Base-by-base conservation (phyloP, 371 early-diverging fungal species). In the Cokeromyces recurvatus region DNA sequence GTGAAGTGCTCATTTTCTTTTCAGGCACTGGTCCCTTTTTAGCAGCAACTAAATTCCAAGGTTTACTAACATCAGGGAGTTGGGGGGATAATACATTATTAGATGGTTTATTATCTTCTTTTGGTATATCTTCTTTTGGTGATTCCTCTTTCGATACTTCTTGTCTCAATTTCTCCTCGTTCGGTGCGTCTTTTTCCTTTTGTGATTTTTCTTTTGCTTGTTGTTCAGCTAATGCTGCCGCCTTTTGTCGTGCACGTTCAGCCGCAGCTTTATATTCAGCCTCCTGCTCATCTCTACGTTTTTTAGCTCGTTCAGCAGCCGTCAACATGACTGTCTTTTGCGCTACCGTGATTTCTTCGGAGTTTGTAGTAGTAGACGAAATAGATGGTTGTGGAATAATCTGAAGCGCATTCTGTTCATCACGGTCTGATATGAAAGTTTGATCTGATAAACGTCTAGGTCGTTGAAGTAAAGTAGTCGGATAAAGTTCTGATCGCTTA, bases 291-390 rank as follows among this genome's bases (percentile, higher is more conserved):
- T 71, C 76, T 5, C 64, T 36, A 38, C 76, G 61, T 31, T 66
- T 69, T 46, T 70, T 69, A 15, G 76, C 76, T 15, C 66, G 68
- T 53, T 76, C 76, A 17, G 71, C 72, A 23, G 72, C 72, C 0
- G 58, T 67, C 23, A 64, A 38, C 75, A 74, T 74, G 2, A 62
- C 61, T 25, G 66, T 64, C 19, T 64, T 58, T 38, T 74, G 74
- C 11, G 51, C 68, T 3, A 54, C 64, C 2, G 66, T 54, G 0
- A 62, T 45, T 51, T 62, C 65, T 16, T 59, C 55, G n/a, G n/a
- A n/a, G n/a, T 10, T 51, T 51, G 17, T 43, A 16, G 36, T 15
- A 11, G 22, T 5, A n/a, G 12, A 2, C 4, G 27, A n/a, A n/a
- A n/a, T n/a, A 4, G 19, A 11, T 9, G 52, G 46, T 15, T 50